A percentile compares a stretch with the other conserved stretches of the same genome.
phyloP scores from a whole-genome alignment of 768 basidiomycete species.

The Cystobasidium onofrii region DNA sequence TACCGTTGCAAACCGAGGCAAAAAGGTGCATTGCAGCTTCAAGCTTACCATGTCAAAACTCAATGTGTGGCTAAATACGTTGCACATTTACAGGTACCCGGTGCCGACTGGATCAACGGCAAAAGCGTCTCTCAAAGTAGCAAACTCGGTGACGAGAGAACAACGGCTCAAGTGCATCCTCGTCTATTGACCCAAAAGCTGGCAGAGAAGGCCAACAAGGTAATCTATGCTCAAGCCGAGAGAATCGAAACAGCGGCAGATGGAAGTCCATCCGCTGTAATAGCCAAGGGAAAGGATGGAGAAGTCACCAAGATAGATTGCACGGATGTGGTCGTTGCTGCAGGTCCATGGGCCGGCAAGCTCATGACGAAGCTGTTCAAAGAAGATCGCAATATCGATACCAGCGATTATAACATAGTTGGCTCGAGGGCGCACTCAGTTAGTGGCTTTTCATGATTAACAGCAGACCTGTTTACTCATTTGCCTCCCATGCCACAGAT shows the following conservation, averaged over 20 bases:
- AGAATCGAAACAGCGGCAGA: background rate
- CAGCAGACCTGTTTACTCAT: background rate
- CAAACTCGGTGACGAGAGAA: slow-evolving; percentile 32
- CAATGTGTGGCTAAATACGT: background rate
- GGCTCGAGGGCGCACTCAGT: slow-evolving; percentile 66
- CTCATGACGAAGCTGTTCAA: slow-evolving; percentile 48
- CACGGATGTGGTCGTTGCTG: slow-evolving; percentile 60
- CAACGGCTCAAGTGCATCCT: slow-evolving; percentile 58
- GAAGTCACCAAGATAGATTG: slow-evolving; percentile 1
- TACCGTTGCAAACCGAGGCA: slow-evolving; percentile 10
- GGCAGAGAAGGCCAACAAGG: background rate
- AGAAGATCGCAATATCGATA: slow-evolving; percentile 39
- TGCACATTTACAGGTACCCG: background rate
- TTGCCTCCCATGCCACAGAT: slow-evolving; percentile 3
- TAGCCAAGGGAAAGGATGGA: background rate
- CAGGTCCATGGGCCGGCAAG: slow-evolving; percentile 76
- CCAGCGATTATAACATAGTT: slow-evolving; percentile 40
- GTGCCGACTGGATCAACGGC: slow-evolving; percentile 24
- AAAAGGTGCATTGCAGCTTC: background rate
- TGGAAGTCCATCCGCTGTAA: background rate
- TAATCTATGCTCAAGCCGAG: slow-evolving; percentile 13
- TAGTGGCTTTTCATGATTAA: slow-evolving; percentile 52
- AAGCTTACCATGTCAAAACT: background rate
- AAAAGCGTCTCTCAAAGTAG: background rate
- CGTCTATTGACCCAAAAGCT: slow-evolving; percentile 15